phyloP scores from a whole-genome alignment of 23 red algal genomes.

The Cyanidiococcus yangmingshanensis region DNA sequence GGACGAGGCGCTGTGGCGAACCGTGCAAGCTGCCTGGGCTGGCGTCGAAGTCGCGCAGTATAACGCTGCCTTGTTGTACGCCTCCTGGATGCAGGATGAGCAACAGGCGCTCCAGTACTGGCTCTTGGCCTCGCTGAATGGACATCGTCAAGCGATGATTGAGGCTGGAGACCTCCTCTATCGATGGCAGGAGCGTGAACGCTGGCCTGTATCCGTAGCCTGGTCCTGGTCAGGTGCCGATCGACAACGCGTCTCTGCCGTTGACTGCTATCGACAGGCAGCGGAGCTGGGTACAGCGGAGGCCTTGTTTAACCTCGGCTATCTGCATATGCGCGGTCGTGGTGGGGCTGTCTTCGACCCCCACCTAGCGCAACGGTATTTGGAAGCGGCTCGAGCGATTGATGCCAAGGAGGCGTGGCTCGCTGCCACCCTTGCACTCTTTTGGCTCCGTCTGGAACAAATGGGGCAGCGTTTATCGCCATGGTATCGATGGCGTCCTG shows the following conservation, averaged over 20 bases:
- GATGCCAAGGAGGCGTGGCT: slow-evolving; percentile 3
- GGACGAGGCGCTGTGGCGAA: slow-evolving; percentile 43
- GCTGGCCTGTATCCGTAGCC: too few relatives aligned
- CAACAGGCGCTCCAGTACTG: background rate
- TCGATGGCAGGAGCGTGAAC: background rate
- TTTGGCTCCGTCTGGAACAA: background rate
- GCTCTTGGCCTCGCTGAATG: background rate
- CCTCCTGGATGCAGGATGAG: background rate
- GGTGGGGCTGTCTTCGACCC: background rate
- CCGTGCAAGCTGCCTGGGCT: slow-evolving; percentile 58
- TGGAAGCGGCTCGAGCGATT: background rate
- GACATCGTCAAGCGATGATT: slow-evolving; percentile 7
- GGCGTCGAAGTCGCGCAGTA: slow-evolving; percentile 75
- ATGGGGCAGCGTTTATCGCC: background rate
- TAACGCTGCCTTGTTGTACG: slow-evolving; percentile 62
- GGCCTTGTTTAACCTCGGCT: slow-evolving; percentile 32
- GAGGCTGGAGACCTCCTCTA: background rate
- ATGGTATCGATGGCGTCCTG: background rate
- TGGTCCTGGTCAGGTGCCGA: background rate
- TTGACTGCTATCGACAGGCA: slow-evolving; percentile 10
- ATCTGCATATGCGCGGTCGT: slow-evolving; percentile 25
- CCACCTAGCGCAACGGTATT: slow-evolving; percentile 6
- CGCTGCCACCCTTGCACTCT: background rate
- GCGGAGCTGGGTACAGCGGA: slow-evolving; percentile 28
- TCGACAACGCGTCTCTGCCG: background rate